phyloP scores from a whole-genome alignment of 306 rosid species.

The Hippophae gyantsensis region DNA sequence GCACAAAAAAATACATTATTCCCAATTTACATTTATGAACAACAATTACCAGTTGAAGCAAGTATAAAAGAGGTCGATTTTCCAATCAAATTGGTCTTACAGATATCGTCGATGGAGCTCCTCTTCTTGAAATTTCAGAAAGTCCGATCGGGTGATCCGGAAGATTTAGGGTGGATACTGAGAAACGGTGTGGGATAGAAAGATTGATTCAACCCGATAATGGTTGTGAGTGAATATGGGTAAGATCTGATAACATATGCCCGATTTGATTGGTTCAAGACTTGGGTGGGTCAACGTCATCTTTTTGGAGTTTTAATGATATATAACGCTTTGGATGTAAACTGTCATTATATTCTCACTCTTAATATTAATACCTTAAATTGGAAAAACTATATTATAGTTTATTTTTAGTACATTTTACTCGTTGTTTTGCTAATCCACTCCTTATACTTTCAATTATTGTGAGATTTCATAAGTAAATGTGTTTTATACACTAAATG shows the following conservation, averaged over 20 bases:
- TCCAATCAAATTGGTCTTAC: conserved; percentile 15
- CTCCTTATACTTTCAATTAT: too few species aligned
- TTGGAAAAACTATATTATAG: too few species aligned
- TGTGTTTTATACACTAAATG: too few species aligned
- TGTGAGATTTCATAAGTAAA: too few species aligned
- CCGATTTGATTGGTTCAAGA: conserved; percentile 1
- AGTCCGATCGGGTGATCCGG: conserved; percentile 44
- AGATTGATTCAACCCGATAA: conserved; percentile 31
- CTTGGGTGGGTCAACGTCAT: conserved; percentile 8
- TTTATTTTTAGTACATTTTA: too few species aligned
- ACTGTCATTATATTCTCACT: too few species aligned
- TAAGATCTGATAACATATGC: conserved; percentile 33
- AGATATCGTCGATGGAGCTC: conserved; percentile 2
- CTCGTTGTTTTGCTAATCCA: too few species aligned
- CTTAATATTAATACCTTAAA: too few species aligned
- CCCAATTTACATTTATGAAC: too few species aligned
- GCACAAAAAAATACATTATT: too few species aligned
- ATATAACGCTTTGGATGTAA: too few species aligned
- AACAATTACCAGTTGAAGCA: not conserved
- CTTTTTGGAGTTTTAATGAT: too few species aligned
- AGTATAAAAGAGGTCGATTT: not conserved
- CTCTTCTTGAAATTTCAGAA: not conserved
- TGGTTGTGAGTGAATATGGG: conserved; percentile 27
- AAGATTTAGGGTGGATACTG: conserved; percentile 27
- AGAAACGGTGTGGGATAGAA: conserved; percentile 13